Evolutionary conservation across 345 rosid genomes (phyloP), one percentile per base, ranked within the genome.

Genomic region (Stellera chamaejasme): DNA sequence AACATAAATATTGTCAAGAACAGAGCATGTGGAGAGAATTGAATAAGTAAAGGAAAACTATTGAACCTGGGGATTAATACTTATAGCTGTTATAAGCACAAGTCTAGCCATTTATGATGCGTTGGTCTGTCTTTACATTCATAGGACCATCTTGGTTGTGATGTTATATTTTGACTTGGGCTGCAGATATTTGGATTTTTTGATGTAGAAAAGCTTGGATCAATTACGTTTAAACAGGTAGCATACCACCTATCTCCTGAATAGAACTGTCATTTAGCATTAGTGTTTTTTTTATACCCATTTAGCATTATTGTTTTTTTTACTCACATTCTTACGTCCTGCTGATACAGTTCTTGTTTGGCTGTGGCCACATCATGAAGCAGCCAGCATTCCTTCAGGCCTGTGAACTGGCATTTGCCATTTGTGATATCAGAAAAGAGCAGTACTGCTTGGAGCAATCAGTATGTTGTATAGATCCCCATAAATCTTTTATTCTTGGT

Each of bases 151-250:
- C 26, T 10, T 10, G 10, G 28, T 12, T 61, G 13, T 32, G 39
- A 32, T 32, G 39, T 32, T 32, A 8, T 32, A 3, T 32, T 2
- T 43, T 46, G 47, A 41, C 25, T 47, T 53, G 27, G 59, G 45
- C 26, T 82, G 63, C 76, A 93, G 97, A 76, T 93, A 56, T 93
- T 93, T 53, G 76, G 77, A 48, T 87, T 93, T 78, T 47, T 93
- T 55, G 99, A 93, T 64, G 78, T 80, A 41, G 97, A 89, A 69
- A 85, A 80, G 69, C 63, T 45, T 2, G 96, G 90, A 53, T 75
- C 84, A 48, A 84, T 87, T 75, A 81, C 92, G 66, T 93, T 87
- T 74, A 89, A 81, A 74, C 94, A 87, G 96, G 99, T 93, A 75
- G 27, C 8, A 54, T 52, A 26, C 55, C 41, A 50, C 15, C 45